Evolutionary conservation across 306 rosid species (phyloP).

Genomic region (Castanea crenata): DNA sequence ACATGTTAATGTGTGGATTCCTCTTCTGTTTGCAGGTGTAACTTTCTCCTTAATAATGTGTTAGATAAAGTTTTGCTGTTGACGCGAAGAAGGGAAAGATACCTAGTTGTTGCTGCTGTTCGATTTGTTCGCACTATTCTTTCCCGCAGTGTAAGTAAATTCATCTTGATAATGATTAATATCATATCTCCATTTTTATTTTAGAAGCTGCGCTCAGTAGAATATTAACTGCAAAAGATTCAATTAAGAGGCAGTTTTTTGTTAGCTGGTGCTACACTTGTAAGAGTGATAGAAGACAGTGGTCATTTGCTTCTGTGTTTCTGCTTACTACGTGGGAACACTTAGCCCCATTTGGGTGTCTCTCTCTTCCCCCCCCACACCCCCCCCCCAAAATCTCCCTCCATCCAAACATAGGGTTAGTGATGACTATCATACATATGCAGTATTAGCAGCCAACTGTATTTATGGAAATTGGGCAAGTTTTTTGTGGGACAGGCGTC

Average conservation of each 20-base stretch:
- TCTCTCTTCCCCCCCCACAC: no score
- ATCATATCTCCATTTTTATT: not conserved
- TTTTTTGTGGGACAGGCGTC: not conserved
- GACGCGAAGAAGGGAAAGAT: constrained; percentile 75
- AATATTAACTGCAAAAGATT: not conserved
- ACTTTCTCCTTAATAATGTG: constrained; percentile 67
- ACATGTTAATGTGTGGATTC: constrained; percentile 15
- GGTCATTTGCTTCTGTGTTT: not conserved
- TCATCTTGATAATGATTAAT: not conserved
- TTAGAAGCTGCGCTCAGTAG: not conserved
- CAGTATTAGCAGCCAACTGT: not conserved
- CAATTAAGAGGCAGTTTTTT: not conserved
- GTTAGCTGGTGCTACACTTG: not conserved
- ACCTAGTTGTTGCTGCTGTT: constrained; percentile 86
- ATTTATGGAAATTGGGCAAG: not conserved
- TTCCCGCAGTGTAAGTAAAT: constrained; percentile 67
- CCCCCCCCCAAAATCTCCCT: no score
- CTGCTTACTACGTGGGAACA: not conserved
- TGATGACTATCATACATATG: not conserved
- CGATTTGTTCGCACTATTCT: constrained; percentile 90
- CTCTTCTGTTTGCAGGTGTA: constrained; percentile 55
- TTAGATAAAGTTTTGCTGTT: constrained; percentile 75
- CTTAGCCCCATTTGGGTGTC: no score
- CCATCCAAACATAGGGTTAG: no score
- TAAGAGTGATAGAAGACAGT: not conserved